Evolutionary conservation across 257 asterid species (phyloP).

Genomic region (Haberlea rhodopensis): DNA sequence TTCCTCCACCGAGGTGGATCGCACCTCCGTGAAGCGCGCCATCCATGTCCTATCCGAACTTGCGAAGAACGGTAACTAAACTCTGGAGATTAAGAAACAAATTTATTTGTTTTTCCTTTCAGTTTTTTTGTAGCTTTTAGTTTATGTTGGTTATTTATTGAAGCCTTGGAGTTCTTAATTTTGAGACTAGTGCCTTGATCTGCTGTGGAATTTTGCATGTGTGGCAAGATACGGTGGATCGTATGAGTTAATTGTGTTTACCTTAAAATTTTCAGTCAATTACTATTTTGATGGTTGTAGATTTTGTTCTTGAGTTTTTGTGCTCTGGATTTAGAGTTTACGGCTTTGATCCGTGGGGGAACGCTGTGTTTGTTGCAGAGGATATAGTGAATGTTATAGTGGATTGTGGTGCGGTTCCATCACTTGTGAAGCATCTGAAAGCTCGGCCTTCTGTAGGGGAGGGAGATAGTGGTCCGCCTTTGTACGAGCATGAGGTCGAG

Average conservation of each 20-base stretch:
- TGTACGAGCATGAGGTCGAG: conserved; percentile 88
- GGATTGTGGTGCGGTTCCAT: conserved; percentile 90
- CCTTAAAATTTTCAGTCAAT: background rate
- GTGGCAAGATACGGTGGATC: conserved; percentile 4
- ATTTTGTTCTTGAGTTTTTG: background rate
- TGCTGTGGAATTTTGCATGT: conserved; percentile 24
- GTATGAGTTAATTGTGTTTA: conserved; percentile 3
- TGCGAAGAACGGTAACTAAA: conserved; percentile 57
- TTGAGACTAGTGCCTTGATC: conserved; percentile 36
- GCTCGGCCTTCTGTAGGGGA: conserved; percentile 49
- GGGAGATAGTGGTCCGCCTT: conserved; percentile 43
- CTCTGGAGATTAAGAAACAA: background rate
- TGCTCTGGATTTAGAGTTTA: conserved; percentile 23
- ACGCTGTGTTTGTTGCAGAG: conserved; percentile 58
- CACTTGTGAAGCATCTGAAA: conserved; percentile 71
- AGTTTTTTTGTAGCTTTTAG: conserved; percentile 14
- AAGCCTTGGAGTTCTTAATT: conserved; percentile 31
- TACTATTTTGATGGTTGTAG: conserved; percentile 1
- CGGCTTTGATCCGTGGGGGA: conserved; percentile 28
- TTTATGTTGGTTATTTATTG: background rate
- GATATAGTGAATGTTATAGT: conserved; percentile 82
- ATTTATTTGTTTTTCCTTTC: background rate
- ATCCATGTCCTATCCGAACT: conserved; percentile 65
- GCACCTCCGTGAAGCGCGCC: conserved; percentile 57
- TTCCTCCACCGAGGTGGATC: conserved; percentile 51